These are phyloP conservation scores for Starmerella floricola DNA, from an alignment of 805 yeast genomes.

Conservation along the genomic window DNA sequence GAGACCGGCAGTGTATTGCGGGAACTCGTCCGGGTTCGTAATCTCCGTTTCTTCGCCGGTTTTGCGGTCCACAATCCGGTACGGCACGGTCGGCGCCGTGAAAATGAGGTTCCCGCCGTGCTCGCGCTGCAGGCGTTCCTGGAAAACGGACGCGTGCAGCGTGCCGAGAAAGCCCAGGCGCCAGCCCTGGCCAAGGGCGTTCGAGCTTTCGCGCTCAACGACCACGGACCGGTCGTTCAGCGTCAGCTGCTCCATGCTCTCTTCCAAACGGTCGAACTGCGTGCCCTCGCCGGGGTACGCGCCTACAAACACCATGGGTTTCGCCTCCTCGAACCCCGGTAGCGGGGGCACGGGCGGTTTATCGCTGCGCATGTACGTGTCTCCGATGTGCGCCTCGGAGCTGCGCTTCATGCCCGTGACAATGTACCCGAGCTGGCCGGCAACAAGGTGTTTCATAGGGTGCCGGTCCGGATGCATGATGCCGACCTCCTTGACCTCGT, in stretches of 20 bases:
- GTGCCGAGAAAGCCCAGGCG: constrained; percentile 90
- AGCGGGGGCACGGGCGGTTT: constrained; percentile 50
- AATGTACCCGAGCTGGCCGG: constrained; percentile 92
- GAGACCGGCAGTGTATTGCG: constrained; percentile 37
- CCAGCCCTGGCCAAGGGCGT: constrained; percentile 97
- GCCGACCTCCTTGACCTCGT: constrained; percentile 87
- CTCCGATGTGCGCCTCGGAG: constrained; percentile 80
- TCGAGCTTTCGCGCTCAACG: constrained; percentile 78
- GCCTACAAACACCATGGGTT: constrained; percentile 97
- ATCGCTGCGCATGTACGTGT: constrained; percentile 55
- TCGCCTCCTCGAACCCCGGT: constrained; percentile 92
- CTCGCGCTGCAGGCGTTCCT: constrained; percentile 82
- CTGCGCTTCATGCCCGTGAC: constrained; percentile 91
- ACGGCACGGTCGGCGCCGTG: constrained; percentile 95
- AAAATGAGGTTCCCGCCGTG: constrained; percentile 86
- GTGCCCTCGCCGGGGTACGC: constrained; percentile 95
- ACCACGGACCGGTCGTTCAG: constrained; percentile 87
- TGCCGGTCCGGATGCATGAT: constrained; percentile 86
- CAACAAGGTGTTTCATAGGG: constrained; percentile 48
- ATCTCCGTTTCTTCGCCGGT: constrained; percentile 55
- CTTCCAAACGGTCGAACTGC: constrained; percentile 80
- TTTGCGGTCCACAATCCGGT: constrained; percentile 49
- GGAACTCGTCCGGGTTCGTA: constrained; percentile 89
- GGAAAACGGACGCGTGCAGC: constrained; percentile 86
- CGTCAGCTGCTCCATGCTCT: constrained; percentile 75